Evolutionary conservation across 208 protist species (phyloP), one percentile per base, ranked within the genome.

Genomic region (Wallacemonas rigidus): DNA sequence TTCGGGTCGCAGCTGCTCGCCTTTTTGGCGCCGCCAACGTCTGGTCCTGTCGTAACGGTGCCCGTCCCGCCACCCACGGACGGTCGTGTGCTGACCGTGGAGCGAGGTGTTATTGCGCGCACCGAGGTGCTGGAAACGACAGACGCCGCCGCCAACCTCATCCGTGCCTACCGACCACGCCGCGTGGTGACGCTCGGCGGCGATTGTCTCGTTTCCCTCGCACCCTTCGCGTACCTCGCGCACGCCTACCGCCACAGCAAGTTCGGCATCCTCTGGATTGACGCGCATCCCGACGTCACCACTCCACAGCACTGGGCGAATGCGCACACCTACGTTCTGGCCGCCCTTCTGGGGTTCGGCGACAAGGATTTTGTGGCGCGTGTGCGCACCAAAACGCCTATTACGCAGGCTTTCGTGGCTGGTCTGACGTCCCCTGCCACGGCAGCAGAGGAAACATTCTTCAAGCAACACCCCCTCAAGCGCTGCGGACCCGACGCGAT

Each of bases 251-350:
- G 40, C 7, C 4, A 64, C 36, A 48, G 67, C n/a, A 72, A 57
- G 65, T 75, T 82, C 44, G 78, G 78, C n/a, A 44, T 82, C 7
- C 73, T 82, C 36, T 82, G 78, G 78, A 7, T 82, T 7, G 78
- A 82, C 41, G 68, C 78, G 38, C 78, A 82, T 67, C 78, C 78
- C 1, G 78, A 82, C 67, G 68, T 82, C 45, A 69, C 69, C 53
- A 60, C 72, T 26, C 61, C 57, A 35, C 72, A 72, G 67, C 51
- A 72, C 45, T 82, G 53, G 51, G 1, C 15, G 17, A 70, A 77
- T 67, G 67, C 78, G 2, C 78, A 82, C 69, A 77, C 72, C 43
- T 75, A 75, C 69, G 69, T 71, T 48, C 69, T 82, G 6, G 39
- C 76, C 15, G 60, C 55, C 8, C n/a, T 65, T 41, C 11, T 71